These are phyloP conservation scores for rapeseed (Brassica napus) DNA, from an alignment of 345 rosid species.

Conservation along the genomic window Da-Ae NC_063446.1:9240501-9241000, in stretches of 20 bases:
- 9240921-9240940: no score
- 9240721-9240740: not conserved
- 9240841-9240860: not conserved
- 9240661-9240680: not conserved
- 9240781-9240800: not conserved
- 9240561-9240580: not conserved
- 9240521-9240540: not conserved
- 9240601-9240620: not conserved
- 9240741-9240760: not conserved
- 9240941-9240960: not conserved
- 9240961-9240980: not conserved
- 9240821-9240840: not conserved
- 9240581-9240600: not conserved
- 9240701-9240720: not conserved
- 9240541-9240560: not conserved
- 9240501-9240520: not conserved
- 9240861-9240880: not conserved
- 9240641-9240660: no score
- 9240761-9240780: not conserved
- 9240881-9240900: not conserved
- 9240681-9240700: not conserved
- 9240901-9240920: not conserved
- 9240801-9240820: not conserved
- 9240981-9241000: not conserved
- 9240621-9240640: no score